Evolutionary conservation across 2,329 filamentous ascomycete genomes (phyloP), one percentile per base, ranked within the genome.

Genomic region (Penicillium sclerotigenum): DNA sequence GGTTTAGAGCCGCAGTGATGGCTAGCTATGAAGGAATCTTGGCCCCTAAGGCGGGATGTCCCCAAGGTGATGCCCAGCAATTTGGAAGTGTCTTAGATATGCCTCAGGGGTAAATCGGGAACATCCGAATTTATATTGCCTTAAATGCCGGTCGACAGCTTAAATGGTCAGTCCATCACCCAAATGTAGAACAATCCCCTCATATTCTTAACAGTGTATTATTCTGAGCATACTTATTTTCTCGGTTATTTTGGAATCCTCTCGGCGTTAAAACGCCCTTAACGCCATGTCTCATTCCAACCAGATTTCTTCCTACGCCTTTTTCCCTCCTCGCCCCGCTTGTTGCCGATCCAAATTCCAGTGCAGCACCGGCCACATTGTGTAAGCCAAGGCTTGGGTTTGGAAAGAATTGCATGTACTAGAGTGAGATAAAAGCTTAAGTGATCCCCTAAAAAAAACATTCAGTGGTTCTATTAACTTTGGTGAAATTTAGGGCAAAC

Each of bases 1-100:
- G 46, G 29, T 13, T 42, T 24, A 46, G 49, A 58, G 54, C 52
- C 58, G 54, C 52, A 61, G 59, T 56, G 61, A 63, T 43, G 1
- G 26, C 40, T 33, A 22, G 26, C 24, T 38, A 24, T 7, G 4
- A 50, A 26, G 56, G 60, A 58, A 59, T 55, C 36, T 57, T 45
- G 11, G 20, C 33, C 55, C 55, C 59, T 4, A n/a, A 6, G 7
- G 40, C 18, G 42, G 42, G 24, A 20, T 22, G 6, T 11, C 22
- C 22, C n/a, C 40, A 29, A 29, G 2, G 41, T 28, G 29, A 18
- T 28, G 22, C 13, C 14, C 14, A 13, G n/a, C n/a, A 14, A n/a
- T 26, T 7, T 20, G 4, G 8, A 26, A 14, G 7, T 51, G 53
- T 52, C 47, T 46, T 28, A 22, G 20, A 34, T 46, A 16, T 48